Evolutionary conservation across 495 filamentous ascomycete genomes (phyloP).

Genomic region (Penicillium subrubescens): DNA sequence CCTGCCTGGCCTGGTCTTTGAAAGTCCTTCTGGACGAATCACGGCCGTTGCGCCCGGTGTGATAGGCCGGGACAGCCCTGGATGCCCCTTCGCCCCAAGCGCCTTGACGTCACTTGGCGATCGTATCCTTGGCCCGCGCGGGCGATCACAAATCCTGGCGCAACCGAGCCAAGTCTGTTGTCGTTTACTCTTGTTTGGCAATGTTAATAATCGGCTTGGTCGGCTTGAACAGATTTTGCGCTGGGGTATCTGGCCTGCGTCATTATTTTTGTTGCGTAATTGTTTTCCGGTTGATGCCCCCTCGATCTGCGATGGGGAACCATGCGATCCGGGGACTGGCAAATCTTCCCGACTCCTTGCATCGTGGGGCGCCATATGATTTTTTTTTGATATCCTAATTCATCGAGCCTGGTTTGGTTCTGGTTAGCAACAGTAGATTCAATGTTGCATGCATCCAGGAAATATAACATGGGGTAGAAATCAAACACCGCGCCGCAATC

Average conservation of each 20-base stretch:
- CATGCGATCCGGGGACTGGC: constrained; percentile 21
- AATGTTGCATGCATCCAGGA: constrained; percentile 20
- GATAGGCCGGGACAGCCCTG: background rate
- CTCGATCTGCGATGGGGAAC: constrained; percentile 19
- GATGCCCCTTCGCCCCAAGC: background rate
- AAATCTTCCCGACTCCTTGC: constrained; percentile 20
- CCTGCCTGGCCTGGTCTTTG: background rate
- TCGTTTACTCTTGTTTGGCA: background rate
- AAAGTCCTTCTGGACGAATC: constrained; percentile 4
- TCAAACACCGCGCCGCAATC: background rate
- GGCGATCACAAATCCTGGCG: constrained; percentile 2
- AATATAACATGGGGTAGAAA: background rate
- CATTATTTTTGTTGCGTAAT: constrained; percentile 12
- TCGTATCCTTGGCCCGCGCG: background rate
- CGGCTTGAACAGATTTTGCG: background rate
- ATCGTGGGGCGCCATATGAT: constrained; percentile 25
- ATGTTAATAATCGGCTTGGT: background rate
- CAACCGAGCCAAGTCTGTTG: background rate
- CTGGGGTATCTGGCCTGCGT: background rate
- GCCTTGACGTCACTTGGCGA: constrained; percentile 10
- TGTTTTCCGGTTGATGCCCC: background rate
- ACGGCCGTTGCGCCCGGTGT: constrained; percentile 4
- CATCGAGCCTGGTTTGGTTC: background rate
- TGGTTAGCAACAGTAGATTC: constrained; percentile 10
- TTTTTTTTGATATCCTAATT: constrained; percentile 8